These are phyloP conservation scores for Boletus coccyginus DNA, from an alignment of 768 basidiomycete species.

Conservation along the genomic window DNA sequence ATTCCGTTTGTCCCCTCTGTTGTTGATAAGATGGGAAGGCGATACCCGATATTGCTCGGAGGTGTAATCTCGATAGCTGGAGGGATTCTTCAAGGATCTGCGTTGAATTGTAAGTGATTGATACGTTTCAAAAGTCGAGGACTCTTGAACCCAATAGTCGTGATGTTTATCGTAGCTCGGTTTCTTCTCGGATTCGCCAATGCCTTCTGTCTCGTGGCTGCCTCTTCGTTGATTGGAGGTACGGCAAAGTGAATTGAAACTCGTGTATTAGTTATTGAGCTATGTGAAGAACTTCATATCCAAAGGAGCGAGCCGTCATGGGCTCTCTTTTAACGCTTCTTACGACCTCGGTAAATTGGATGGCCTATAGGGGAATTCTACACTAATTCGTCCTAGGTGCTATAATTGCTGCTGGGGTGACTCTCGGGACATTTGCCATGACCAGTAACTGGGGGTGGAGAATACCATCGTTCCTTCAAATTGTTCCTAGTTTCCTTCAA, in stretches of 20 bases:
- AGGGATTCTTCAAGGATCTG: too few species aligned
- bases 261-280: not conserved
- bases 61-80: too few species aligned
- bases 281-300: slow-evolving; percentile 7
- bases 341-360: not conserved
- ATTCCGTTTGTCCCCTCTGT: slow-evolving; percentile 32
- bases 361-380: too few species aligned
- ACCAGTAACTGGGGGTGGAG: slow-evolving; percentile 18
- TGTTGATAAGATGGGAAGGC: not conserved
- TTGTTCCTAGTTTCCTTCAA: slow-evolving; percentile 51
- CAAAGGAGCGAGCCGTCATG: slow-evolving; percentile 9
- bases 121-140: too few species aligned
- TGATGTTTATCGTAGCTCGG: not conserved
- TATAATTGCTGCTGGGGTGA: slow-evolving; percentile 44
- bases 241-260: too few species aligned
- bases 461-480: slow-evolving; percentile 44
- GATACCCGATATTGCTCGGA: too few species aligned
- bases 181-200: not conserved
- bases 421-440: slow-evolving; percentile 64
- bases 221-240: not conserved
- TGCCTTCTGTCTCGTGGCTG: not conserved
- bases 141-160: not conserved
- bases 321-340: not conserved
- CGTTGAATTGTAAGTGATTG: too few species aligned
- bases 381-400: not conserved